Evolutionary conservation across 2,329 filamentous ascomycete genomes (phyloP), one percentile per base, ranked within the genome.

Genomic region (Niveomyces coronatus): DNA sequence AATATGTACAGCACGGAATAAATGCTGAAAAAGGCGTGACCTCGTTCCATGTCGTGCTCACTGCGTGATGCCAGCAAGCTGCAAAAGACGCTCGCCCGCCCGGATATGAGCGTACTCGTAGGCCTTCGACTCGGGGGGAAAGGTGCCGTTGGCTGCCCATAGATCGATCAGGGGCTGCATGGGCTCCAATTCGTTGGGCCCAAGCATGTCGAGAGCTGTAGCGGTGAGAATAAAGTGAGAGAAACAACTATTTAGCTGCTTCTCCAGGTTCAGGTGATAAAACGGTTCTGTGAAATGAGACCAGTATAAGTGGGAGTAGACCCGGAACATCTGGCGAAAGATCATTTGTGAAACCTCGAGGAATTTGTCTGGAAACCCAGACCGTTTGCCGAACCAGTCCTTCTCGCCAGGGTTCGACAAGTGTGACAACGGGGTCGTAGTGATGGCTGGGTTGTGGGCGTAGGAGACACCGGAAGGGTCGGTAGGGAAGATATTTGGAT

Each of bases 271-370:
- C 47, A 89, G 71, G 58, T 88, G 81, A 63, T 86, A 89, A 61
- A 87, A 86, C 5, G 82, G 83, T 48, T 86, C 82, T 44, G 79
- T 67, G 61, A 85, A 98, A 62, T 98, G 91, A 41, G 88, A 85
- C 74, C 94, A 95, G 69, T 98, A 98, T 44, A 98, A 78, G 62
- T 98, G 91, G 33, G 91, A 82, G 56, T 98, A 98, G 50, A 95
- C 89, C 43, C 91, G 84, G 71, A 98, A 96, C 82, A 98, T 96
- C 64, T 95, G 91, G 52, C 88, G 83, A 67, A 95, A 89, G 53
- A 95, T 91, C 47, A 82, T 82, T 67, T 93, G 87, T 68, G 89
- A 91, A 49, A 94, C 87, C 44, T 82, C 77, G 50, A 89, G 71
- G 60, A 95, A 96, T 48, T 85, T 84, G 46, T 83, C 77, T 3